Percentiles rank a stretch among this genome's conserved stretches.
Conservation (phyloP, 1,139 yeast genomes). For the Trichomonascaceae sp. region DNA sequence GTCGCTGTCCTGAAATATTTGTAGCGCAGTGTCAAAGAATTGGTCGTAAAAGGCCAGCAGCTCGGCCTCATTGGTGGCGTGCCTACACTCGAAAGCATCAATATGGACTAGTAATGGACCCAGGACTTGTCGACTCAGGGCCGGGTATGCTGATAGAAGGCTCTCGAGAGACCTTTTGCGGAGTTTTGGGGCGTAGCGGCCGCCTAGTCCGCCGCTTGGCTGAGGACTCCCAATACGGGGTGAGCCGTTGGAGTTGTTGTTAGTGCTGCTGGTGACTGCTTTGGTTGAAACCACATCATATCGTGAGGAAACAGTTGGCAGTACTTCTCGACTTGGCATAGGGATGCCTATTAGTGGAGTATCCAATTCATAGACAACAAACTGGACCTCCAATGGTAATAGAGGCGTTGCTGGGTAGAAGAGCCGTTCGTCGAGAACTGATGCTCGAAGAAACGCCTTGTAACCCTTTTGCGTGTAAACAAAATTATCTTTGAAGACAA, state of each 20-base stretch:
- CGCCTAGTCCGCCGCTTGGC: neutral
- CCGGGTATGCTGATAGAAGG: slow-evolving; percentile 19
- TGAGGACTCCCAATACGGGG: neutral
- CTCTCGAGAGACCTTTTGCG: slow-evolving; percentile 9
- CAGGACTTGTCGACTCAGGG: slow-evolving; percentile 18
- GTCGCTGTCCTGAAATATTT: slow-evolving; percentile 29
- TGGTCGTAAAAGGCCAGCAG: slow-evolving; percentile 25
- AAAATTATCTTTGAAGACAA: slow-evolving; percentile 42
- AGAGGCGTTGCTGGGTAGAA: slow-evolving; percentile 34
- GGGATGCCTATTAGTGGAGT: slow-evolving; percentile 32
- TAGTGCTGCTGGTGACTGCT: too few species aligned
- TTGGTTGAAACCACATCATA: slow-evolving; percentile 7
- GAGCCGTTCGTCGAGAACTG: slow-evolving; percentile 33
- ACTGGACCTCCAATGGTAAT: slow-evolving; percentile 35
- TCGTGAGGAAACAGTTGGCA: slow-evolving; percentile 11
- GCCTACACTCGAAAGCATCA: slow-evolving; percentile 24
- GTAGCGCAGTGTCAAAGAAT: slow-evolving; percentile 29
- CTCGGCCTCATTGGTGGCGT: slow-evolving; percentile 22
- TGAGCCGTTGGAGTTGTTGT: neutral
- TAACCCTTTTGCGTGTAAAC: slow-evolving; percentile 36
- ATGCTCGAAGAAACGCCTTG: slow-evolving; percentile 33
- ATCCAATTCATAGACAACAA: slow-evolving; percentile 36
- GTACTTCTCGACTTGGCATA: slow-evolving; percentile 12
- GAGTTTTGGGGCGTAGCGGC: neutral
- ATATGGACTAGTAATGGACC: slow-evolving; percentile 25